phyloP scores from a whole-genome alignment of 2,329 filamentous ascomycete species.

The Ophiognomonia clavigignenti-juglandacearum region DNA sequence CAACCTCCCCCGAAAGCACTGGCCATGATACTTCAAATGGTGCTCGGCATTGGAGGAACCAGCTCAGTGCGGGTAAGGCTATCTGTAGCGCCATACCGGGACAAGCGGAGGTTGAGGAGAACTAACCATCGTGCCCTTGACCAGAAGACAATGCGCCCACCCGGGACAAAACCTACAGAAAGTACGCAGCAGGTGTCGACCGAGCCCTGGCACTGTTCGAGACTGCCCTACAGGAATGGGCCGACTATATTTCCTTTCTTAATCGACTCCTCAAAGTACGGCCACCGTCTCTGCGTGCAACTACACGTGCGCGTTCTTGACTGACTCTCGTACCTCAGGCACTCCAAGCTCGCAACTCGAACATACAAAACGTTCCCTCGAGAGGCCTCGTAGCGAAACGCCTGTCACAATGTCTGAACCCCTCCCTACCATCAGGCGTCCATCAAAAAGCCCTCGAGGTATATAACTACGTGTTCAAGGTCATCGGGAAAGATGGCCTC shows the following conservation, averaged over 20 bases:
- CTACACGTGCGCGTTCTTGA: neutral
- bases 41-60: conserved; percentile 71
- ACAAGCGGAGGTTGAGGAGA: neutral
- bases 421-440: conserved; percentile 87
- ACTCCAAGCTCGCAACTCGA: conserved; percentile 77
- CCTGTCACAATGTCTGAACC: conserved; percentile 91
- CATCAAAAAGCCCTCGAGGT: conserved; percentile 97
- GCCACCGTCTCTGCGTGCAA: conserved; percentile 7
- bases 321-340: conserved; percentile 51
- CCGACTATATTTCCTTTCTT: conserved; percentile 97
- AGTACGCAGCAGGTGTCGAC: conserved; percentile 86
- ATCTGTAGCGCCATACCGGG: neutral
- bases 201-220: conserved; percentile 87
- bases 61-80: conserved; percentile 68
- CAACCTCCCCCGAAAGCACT: conserved; percentile 75
- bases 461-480: conserved; percentile 81
- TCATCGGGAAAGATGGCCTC: conserved; percentile 76
- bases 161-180: conserved; percentile 69
- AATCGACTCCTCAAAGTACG: conserved; percentile 80
- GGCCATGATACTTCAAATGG: conserved; percentile 70
- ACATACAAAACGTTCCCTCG: conserved; percentile 69
- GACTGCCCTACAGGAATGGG: conserved; percentile 94
- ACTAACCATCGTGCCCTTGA: conserved; percentile 1
- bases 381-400: conserved; percentile 82
- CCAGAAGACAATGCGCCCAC: conserved; percentile 35